phyloP scores from a whole-genome alignment of 306 rosid genomes.

The Oxytropis ochrocephala region DNA sequence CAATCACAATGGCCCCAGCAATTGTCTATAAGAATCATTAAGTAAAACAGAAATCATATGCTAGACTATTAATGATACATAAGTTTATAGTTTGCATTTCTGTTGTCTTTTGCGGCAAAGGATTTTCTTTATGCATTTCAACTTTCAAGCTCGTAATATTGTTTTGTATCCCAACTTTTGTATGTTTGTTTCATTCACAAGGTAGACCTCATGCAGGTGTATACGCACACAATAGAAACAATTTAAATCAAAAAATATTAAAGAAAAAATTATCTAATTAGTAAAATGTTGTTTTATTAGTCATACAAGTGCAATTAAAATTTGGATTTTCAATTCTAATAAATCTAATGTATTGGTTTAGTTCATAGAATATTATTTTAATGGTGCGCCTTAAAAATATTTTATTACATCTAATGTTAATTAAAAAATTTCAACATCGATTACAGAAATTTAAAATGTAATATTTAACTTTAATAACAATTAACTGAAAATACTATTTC shows the following conservation, averaged over 20 bases:
- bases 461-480: too few relatives aligned
- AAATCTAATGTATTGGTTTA: background rate
- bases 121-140: background rate
- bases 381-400: background rate
- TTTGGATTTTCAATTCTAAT: background rate
- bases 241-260: too few relatives aligned
- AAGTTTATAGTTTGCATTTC: background rate
- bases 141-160: background rate
- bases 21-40: slow-evolving; percentile 45
- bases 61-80: background rate
- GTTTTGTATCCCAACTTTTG: background rate
- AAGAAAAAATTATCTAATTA: background rate
- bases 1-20: slow-evolving; percentile 85
- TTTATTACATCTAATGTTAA: background rate
- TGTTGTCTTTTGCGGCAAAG: background rate
- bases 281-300: background rate
- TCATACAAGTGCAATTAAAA: too few relatives aligned
- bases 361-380: background rate
- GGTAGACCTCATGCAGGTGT: background rate
- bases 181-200: background rate
- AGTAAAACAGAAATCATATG: background rate
- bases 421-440: too few relatives aligned
- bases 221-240: background rate
- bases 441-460: too few relatives aligned
- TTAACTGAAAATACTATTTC: too few relatives aligned